phyloP scores from a whole-genome alignment of 805 yeast species.

The Wickerhamomyces sydowiorum region DNA sequence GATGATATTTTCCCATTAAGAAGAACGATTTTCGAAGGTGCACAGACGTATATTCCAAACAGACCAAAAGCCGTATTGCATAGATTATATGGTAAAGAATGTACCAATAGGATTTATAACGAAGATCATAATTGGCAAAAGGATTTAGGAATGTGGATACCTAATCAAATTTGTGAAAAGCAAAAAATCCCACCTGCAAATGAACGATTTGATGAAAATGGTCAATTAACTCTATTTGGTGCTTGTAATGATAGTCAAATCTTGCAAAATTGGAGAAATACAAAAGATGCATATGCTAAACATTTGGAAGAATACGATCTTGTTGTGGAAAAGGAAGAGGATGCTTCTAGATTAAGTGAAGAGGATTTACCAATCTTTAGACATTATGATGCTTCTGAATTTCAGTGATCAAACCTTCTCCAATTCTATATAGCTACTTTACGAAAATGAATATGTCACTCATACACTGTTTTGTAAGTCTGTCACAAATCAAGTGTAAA shows the following conservation, averaged over 20 bases:
- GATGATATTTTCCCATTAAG: conserved; percentile 38
- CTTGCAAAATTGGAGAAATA: conserved; percentile 32
- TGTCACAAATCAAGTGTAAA: too few relatives aligned
- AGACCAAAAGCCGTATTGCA: conserved; percentile 28
- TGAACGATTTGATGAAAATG: conserved; percentile 20
- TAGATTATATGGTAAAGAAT: conserved; percentile 26
- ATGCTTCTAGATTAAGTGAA: conserved; percentile 12
- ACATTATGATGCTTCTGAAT: conserved; percentile 12
- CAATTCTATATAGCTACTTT: too few relatives aligned
- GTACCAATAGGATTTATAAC: not conserved
- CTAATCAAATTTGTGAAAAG: conserved; percentile 32
- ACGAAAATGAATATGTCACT: too few relatives aligned
- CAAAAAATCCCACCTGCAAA: conserved; percentile 22
- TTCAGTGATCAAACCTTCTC: too few relatives aligned
- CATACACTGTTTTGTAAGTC: too few relatives aligned
- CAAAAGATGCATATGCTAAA: conserved; percentile 22
- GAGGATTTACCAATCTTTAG: conserved; percentile 34
- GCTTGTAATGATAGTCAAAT: conserved; percentile 32
- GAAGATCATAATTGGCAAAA: conserved; percentile 31
- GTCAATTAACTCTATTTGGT: conserved; percentile 29
- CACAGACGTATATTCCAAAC: conserved; percentile 37
- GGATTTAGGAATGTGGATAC: conserved; percentile 42
- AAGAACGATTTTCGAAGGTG: conserved; percentile 40
- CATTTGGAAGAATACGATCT: conserved; percentile 22
- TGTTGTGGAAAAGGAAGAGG: conserved; percentile 16